Evolutionary conservation across 306 rosid species (phyloP).

Genomic region (Vachellia pachyceras): DNA sequence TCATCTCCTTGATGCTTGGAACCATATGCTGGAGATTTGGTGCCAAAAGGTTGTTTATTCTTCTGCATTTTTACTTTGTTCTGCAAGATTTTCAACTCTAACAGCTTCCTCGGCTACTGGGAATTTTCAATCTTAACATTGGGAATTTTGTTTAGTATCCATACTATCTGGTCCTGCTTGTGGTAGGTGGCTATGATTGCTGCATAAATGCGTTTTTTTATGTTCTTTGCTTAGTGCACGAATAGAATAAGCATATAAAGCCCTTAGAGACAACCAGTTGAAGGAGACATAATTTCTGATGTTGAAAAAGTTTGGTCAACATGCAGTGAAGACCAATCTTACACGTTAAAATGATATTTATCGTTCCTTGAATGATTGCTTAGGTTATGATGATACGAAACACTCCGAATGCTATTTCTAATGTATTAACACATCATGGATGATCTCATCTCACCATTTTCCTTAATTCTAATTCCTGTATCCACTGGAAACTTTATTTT

Average conservation of each 20-base stretch:
- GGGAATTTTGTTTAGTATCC: background rate
- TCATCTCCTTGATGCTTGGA: conserved; percentile 79
- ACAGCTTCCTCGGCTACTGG: background rate
- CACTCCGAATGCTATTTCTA: background rate
- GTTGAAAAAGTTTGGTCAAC: too few species aligned
- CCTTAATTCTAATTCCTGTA: background rate
- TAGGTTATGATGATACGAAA: background rate
- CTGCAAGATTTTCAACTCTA: background rate
- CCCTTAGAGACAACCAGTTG: background rate
- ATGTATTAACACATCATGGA: background rate
- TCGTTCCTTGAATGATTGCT: background rate
- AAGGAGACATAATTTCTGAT: background rate
- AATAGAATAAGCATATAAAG: too few species aligned
- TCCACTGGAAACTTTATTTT: background rate
- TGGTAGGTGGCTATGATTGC: too few species aligned
- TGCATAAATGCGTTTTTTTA: too few species aligned
- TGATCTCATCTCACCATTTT: background rate
- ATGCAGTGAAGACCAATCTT: background rate
- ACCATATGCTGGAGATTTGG: conserved; percentile 82
- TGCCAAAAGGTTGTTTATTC: conserved; percentile 54
- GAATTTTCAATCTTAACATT: background rate
- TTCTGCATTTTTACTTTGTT: background rate
- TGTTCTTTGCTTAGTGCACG: too few species aligned
- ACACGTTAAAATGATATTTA: background rate
- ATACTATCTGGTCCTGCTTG: background rate